A percentile compares a stretch with the other conserved stretches of the same genome.
These are phyloP conservation scores for Thermothelomyces thermophilus DNA, from an alignment of 2,329 filamentous ascomycete species.

Conservation along the genomic window DNA sequence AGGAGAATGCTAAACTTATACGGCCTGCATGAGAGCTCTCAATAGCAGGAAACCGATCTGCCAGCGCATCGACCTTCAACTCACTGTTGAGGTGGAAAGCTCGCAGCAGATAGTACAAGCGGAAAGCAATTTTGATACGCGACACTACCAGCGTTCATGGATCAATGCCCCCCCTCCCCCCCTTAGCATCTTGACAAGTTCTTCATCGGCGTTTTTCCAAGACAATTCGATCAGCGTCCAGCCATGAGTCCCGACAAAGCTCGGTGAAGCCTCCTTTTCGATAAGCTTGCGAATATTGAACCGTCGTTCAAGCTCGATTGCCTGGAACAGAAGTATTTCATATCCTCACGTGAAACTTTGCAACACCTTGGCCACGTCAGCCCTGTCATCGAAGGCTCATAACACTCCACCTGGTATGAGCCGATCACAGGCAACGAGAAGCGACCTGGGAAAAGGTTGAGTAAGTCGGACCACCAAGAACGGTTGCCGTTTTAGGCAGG, in stretches of 20 bases:
- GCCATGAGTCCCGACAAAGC: neutral
- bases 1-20: slow-evolving; percentile 15
- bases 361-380: neutral
- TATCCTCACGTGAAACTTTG: neutral
- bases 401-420: neutral
- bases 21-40: slow-evolving; percentile 5
- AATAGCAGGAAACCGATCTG: no score
- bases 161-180: no score
- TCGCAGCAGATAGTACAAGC: no score
- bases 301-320: neutral
- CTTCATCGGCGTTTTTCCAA: neutral
- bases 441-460: neutral
- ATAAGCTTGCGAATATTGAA: neutral
- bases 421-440: neutral
- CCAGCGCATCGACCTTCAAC: neutral
- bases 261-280: neutral
- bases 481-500: neutral
- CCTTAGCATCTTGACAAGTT: neutral
- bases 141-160: no score
- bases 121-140: no score
- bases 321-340: neutral
- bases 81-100: neutral
- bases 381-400: neutral
- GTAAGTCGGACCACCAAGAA: neutral
- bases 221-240: neutral